Evolutionary conservation across 192 early-diverging fungal species (phyloP), one percentile per base, ranked within the genome.

Genomic region (Backusella luteola): DNA sequence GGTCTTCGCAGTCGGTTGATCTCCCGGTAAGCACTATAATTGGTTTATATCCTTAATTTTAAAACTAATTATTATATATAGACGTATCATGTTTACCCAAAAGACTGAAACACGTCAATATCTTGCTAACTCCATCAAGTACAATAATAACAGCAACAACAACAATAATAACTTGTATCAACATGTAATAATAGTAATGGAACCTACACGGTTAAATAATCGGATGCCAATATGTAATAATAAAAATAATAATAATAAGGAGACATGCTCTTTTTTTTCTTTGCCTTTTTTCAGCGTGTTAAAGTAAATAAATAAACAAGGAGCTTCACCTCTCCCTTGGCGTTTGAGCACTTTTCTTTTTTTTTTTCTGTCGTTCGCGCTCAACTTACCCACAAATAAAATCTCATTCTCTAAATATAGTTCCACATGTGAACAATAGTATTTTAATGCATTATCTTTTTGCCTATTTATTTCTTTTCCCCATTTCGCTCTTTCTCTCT

Each of bases 301-400:
- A 63, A 63, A 63, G 56, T 63, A 63, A 63, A 63, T 63, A 63
- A 63, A 63, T 59, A 59, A 59, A 59, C 56, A 59, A 59, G 56
- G 56, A 59, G 56, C 21, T 26, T 59, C 8, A 26, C 23, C 3
- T 26, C 56, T 59, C 56, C 56, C 56, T 59, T 59, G 56, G 56
- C 56, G 56, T 59, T 59, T 59, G 56, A 59, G 23, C n/a, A 59
- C 56, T 26, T 9, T 56, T 21, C n/a, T 59, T 59, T 38, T 38
- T 9, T 38, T 59, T 59, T 26, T 59, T 29, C 53, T 59, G 56
- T 59, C 23, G 21, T 26, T 59, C 56, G 21, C 56, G 23, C 11
- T 59, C 56, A 59, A 21, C 23, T 59, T 59, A 26, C 1, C 52
- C 53, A 26, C 53, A 59, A 59, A 59, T 59, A 26, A 12, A 26